A percentile compares a stretch with the other conserved stretches of the same genome.
Evolutionary conservation across 1,139 yeast species (phyloP).

Genomic region (Sugiyamaella grinbergsii): DNA sequence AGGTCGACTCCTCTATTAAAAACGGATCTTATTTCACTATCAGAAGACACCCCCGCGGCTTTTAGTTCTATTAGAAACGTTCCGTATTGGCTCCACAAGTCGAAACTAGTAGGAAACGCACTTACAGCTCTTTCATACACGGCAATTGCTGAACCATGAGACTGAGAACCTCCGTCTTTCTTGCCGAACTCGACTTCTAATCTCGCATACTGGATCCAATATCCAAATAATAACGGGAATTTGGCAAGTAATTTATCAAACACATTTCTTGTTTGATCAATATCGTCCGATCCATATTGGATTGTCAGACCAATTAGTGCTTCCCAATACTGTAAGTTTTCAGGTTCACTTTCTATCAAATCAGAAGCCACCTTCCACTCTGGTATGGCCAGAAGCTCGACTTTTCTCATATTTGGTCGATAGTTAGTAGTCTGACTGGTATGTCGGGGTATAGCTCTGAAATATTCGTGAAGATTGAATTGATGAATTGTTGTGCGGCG

Average conservation of each 20-base stretch:
- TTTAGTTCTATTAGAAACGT: slow-evolving; percentile 38
- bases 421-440: not conserved
- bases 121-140: slow-evolving; percentile 59
- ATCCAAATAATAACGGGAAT: slow-evolving; percentile 74
- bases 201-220: slow-evolving; percentile 77
- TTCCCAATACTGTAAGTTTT: slow-evolving; percentile 54
- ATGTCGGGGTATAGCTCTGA: not conserved
- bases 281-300: slow-evolving; percentile 1
- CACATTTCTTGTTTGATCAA: slow-evolving; percentile 28
- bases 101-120: slow-evolving; percentile 56
- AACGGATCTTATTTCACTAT: slow-evolving; percentile 32
- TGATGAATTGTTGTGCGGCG: not conserved
- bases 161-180: not conserved
- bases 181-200: slow-evolving; percentile 56
- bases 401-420: not conserved
- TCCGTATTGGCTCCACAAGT: slow-evolving; percentile 75
- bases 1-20: slow-evolving; percentile 63
- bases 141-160: slow-evolving; percentile 18
- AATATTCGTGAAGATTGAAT: not conserved
- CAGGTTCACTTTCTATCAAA: slow-evolving; percentile 39
- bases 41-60: not conserved
- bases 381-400: not conserved
- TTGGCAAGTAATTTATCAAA: slow-evolving; percentile 61
- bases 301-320: slow-evolving; percentile 44
- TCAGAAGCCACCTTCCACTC: slow-evolving; percentile 30